A percentile compares a stretch with the other conserved stretches of the same genome.
These are phyloP conservation scores for Pyropia haitanensis DNA, from an alignment of 23 red algal genomes.

Conservation along the genomic window DNA sequence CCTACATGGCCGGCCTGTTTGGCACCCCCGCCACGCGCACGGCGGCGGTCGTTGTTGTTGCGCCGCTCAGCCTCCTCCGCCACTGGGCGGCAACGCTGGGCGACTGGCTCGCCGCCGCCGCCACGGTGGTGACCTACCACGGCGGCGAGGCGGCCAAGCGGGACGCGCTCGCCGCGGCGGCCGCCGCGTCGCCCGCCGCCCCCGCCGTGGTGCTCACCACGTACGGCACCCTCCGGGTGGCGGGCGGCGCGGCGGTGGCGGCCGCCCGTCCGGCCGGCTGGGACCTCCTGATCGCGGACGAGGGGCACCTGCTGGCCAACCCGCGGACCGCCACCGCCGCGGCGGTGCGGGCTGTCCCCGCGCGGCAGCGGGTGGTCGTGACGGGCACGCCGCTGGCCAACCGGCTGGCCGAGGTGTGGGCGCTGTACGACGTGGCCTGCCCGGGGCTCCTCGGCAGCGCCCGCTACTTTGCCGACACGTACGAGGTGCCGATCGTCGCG, in stretches of 20 bases:
- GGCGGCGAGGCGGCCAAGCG: slow-evolving; percentile 51
- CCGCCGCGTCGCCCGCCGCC: slow-evolving; percentile 19
- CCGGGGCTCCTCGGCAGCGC: too few relatives aligned
- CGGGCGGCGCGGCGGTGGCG: slow-evolving; percentile 40
- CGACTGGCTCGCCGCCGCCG: slow-evolving; percentile 54
- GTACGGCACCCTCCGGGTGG: slow-evolving; percentile 59
- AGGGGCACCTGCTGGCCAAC: slow-evolving; percentile 89
- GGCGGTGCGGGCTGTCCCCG: slow-evolving; percentile 34
- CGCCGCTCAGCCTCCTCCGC: slow-evolving; percentile 64
- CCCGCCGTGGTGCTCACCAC: slow-evolving; percentile 20
- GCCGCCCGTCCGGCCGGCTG: slow-evolving; percentile 40
- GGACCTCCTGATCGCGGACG: slow-evolving; percentile 75
- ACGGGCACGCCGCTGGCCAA: slow-evolving; percentile 89
- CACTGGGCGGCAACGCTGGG: slow-evolving; percentile 70
- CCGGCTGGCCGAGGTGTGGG: slow-evolving; percentile 83
- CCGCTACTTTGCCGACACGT: too few relatives aligned
- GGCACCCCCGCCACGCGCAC: slow-evolving; percentile 41
- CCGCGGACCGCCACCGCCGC: slow-evolving; percentile 44
- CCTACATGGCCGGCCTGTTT: slow-evolving; percentile 6
- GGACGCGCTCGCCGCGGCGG: slow-evolving; percentile 40
- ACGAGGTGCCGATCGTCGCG: too few relatives aligned
- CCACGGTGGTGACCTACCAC: slow-evolving; percentile 72
- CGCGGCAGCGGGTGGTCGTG: slow-evolving; percentile 67
- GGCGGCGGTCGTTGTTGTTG: slow-evolving; percentile 65
- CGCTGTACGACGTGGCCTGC: slow-evolving; percentile 8